phyloP scores from a whole-genome alignment of 202 grass and related monocot species.

The Zoysia matrella region DNA sequence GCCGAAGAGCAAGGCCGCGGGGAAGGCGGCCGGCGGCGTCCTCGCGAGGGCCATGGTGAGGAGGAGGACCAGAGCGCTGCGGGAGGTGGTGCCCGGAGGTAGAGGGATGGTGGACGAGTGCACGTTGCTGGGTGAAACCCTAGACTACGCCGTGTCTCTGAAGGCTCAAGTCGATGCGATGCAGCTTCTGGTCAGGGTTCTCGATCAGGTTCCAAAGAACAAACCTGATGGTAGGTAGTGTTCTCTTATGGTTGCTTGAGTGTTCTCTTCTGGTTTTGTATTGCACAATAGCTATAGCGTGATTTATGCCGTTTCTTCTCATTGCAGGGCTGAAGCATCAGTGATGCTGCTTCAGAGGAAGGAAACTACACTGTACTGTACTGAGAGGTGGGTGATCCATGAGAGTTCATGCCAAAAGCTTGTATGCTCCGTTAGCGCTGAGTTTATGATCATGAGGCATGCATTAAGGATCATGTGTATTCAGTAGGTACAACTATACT shows the following conservation, averaged over 20 bases:
- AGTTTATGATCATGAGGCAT: neutral
- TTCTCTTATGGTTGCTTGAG: too few species aligned
- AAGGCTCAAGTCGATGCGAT: slow-evolving; percentile 79
- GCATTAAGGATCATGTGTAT: slow-evolving; percentile 1
- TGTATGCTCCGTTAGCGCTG: neutral
- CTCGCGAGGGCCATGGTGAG: slow-evolving; percentile 50
- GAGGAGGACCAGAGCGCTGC: slow-evolving; percentile 52
- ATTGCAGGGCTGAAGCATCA: slow-evolving; percentile 5
- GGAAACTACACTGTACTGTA: neutral
- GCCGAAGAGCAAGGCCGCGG: slow-evolving; percentile 6
- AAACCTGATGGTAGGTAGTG: neutral
- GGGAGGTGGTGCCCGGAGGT: slow-evolving; percentile 66
- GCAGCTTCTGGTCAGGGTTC: slow-evolving; percentile 58
- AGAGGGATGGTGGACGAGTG: slow-evolving; percentile 51
- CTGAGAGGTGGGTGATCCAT: neutral
- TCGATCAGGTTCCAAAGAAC: slow-evolving; percentile 42
- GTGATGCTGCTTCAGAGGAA: neutral
- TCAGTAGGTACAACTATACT: slow-evolving; percentile 7
- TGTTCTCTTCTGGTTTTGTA: too few species aligned
- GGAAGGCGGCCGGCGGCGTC: neutral
- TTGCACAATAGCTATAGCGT: too few species aligned
- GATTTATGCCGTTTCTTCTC: neutral
- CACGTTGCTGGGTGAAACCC: slow-evolving; percentile 67
- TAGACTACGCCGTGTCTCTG: slow-evolving; percentile 72
- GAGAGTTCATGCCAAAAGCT: slow-evolving; percentile 1